Percentiles rank a stretch among this genome's conserved stretches.
Conservation (phyloP, 176 grass and related monocot species). For the Thinopyrum elongatum region DNA sequence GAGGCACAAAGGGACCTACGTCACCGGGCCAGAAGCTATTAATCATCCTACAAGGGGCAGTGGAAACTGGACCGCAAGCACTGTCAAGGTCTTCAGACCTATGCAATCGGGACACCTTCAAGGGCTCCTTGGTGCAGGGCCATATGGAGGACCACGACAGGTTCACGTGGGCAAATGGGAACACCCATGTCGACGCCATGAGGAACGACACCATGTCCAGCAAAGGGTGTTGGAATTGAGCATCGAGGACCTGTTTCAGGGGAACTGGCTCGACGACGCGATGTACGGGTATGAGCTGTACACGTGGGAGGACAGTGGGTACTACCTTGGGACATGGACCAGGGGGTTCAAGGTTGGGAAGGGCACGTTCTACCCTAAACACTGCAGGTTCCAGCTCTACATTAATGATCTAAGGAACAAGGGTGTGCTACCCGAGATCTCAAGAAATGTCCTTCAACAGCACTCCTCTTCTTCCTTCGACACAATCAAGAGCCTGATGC, state of each 20-base stretch:
- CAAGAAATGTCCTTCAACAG: constrained; percentile 45
- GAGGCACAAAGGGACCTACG: too few species aligned
- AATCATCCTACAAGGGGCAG: constrained; percentile 51
- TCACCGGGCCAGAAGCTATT: constrained; percentile 39
- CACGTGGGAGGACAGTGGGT: constrained; percentile 62
- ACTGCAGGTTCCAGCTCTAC: constrained; percentile 67
- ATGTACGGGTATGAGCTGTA: constrained; percentile 84
- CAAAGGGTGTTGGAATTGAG: constrained; percentile 77
- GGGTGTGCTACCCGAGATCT: constrained; percentile 67
- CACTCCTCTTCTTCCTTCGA: constrained; percentile 44
- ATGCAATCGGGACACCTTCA: constrained; percentile 68
- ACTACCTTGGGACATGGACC: constrained; percentile 88
- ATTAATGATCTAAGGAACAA: constrained; percentile 65
- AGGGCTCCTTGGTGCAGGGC: constrained; percentile 90
- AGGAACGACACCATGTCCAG: constrained; percentile 75
- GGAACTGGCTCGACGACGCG: constrained; percentile 79
- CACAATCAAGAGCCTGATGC: neutral
- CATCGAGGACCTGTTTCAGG: constrained; percentile 81
- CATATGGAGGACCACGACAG: constrained; percentile 74
- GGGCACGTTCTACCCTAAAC: constrained; percentile 79
- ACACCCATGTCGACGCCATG: constrained; percentile 70
- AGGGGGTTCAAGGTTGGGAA: constrained; percentile 81
- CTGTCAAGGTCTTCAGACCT: constrained; percentile 68
- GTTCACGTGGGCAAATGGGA: constrained; percentile 78
- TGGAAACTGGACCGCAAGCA: constrained; percentile 89